phyloP scores from a whole-genome alignment of 2,329 filamentous ascomycete genomes.

The Fusarium albosuccineum region DNA sequence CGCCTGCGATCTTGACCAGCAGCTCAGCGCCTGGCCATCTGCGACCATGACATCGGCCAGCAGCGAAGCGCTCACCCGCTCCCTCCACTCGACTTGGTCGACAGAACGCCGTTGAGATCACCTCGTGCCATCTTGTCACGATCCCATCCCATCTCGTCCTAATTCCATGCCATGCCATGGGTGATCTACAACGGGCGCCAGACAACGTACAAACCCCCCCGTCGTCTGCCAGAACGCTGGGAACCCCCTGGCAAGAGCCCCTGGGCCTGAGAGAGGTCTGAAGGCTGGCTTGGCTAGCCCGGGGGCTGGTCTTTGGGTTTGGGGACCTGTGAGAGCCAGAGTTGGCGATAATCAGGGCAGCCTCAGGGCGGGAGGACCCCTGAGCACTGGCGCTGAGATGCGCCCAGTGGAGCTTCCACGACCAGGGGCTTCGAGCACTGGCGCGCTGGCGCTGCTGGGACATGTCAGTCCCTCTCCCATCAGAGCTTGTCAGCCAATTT shows the following conservation, averaged over 20 bases:
- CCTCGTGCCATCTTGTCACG: slow-evolving; percentile 38
- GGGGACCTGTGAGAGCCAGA: slow-evolving; percentile 21
- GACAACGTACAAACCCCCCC: slow-evolving; percentile 35
- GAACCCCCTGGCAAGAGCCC: slow-evolving; percentile 33
- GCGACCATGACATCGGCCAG: slow-evolving; percentile 38
- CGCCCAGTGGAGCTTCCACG: slow-evolving; percentile 42
- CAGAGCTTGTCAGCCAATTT: slow-evolving; percentile 19
- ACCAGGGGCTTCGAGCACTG: slow-evolving; percentile 29
- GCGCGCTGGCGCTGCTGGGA: slow-evolving; percentile 27
- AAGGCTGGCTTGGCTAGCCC: slow-evolving; percentile 9
- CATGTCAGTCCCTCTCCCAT: slow-evolving; percentile 34
- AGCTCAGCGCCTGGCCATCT: slow-evolving; percentile 37
- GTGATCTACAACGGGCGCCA: slow-evolving; percentile 41
- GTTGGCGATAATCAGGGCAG: slow-evolving; percentile 14
- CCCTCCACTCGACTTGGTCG: background rate
- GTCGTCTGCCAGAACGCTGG: slow-evolving; percentile 36
- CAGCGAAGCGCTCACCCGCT: slow-evolving; percentile 28
- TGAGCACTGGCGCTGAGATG: slow-evolving; percentile 46
- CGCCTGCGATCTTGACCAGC: slow-evolving; percentile 29
- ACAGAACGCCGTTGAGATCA: background rate
- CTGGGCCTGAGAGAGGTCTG: slow-evolving; percentile 28
- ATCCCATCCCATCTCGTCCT: slow-evolving; percentile 39
- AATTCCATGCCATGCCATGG: slow-evolving; percentile 41
- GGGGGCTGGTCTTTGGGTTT: slow-evolving; percentile 18
- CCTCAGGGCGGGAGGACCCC: slow-evolving; percentile 40